Evolutionary conservation across 345 rosid species (phyloP).

Genomic region (Gossypium bickii): DNA sequence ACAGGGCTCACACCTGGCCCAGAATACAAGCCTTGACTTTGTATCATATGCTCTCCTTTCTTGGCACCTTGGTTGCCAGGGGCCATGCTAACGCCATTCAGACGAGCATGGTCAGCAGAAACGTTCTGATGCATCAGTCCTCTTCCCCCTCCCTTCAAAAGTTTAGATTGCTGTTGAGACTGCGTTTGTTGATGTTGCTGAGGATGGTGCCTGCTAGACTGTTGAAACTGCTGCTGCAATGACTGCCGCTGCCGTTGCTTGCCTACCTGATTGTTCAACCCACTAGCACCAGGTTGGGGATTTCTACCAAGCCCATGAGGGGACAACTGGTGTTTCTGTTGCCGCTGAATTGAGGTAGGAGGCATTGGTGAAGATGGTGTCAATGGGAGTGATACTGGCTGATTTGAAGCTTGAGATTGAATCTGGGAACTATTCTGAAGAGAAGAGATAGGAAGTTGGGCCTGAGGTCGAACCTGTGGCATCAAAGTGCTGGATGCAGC

Average conservation of each 20-base stretch:
- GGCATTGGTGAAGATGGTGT: conserved; percentile 56
- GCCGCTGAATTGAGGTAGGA: conserved; percentile 49
- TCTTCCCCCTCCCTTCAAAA: conserved; percentile 72
- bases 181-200: conserved; percentile 64
- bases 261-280: conserved; percentile 64
- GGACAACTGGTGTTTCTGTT: conserved; percentile 57
- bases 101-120: conserved; percentile 55
- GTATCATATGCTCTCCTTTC: conserved; percentile 65
- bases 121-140: conserved; percentile 70
- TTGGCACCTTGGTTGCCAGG: conserved; percentile 58
- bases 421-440: conserved; percentile 64
- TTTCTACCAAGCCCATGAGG: conserved; percentile 54
- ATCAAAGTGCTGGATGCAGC: conserved; percentile 51
- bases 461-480: conserved; percentile 58
- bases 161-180: conserved; percentile 66
- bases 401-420: conserved; percentile 54
- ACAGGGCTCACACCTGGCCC: conserved; percentile 47
- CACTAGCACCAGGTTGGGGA: conserved; percentile 50
- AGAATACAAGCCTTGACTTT: conserved; percentile 58
- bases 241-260: conserved; percentile 78
- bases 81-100: conserved; percentile 55
- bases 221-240: conserved; percentile 67
- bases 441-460: conserved; percentile 69
- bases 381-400: conserved; percentile 43
- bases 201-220: conserved; percentile 81